Evolutionary conservation across 2,329 filamentous ascomycete species (phyloP).

Genomic region (Hypoxylon sp.): DNA sequence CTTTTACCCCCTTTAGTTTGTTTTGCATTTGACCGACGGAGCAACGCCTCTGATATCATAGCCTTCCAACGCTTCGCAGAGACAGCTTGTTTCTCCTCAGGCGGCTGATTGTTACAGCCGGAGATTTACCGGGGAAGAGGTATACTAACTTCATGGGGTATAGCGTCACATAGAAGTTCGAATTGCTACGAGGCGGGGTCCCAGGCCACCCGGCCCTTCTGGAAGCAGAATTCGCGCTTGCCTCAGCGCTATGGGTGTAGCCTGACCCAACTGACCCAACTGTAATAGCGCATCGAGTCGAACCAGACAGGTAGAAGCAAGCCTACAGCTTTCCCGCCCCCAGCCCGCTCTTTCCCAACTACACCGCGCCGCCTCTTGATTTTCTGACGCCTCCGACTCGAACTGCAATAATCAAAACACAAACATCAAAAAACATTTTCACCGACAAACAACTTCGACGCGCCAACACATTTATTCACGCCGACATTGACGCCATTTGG

Average conservation of each 20-base stretch:
- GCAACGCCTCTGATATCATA: conserved; percentile 28
- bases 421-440: conserved; percentile 50
- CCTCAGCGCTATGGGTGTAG: conserved; percentile 15
- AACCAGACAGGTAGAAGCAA: conserved; percentile 7
- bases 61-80: conserved; percentile 32
- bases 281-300: conserved; percentile 20
- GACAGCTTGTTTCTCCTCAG: conserved; percentile 43
- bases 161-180: conserved; percentile 28
- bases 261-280: conserved; percentile 8
- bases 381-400: conserved; percentile 44
- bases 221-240: conserved; percentile 8
- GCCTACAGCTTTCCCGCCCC: conserved; percentile 9
- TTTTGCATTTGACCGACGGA: conserved; percentile 8
- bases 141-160: conserved; percentile 28
- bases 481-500: conserved; percentile 28
- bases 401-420: conserved; percentile 45
- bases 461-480: conserved; percentile 44
- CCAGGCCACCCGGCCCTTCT: conserved; percentile 17
- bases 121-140: conserved; percentile 41
- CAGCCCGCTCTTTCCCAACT: conserved; percentile 38
- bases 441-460: conserved; percentile 45
- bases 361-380: conserved; percentile 49
- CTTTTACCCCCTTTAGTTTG: conserved; percentile 1
- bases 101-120: conserved; percentile 37
- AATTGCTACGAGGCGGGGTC: conserved; percentile 29